Evolutionary conservation across 139 green algal species (phyloP).

Genomic region (Auxenochlorella pyrenoidosa): DNA sequence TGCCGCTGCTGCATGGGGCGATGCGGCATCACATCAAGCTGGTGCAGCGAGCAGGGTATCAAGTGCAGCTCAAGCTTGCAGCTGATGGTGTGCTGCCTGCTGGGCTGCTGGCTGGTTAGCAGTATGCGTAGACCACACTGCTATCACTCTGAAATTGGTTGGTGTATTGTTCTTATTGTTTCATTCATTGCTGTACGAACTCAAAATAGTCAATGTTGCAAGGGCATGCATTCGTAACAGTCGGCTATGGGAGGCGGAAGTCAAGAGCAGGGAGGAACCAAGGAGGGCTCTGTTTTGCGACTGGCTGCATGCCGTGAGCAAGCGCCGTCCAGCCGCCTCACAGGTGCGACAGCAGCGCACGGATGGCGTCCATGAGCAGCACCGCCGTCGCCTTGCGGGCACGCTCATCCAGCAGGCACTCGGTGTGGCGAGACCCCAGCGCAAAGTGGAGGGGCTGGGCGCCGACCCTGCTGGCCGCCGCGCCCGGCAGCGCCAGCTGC

Average conservation of each 20-base stretch:
- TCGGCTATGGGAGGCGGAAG: too few relatives aligned
- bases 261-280: too few relatives aligned
- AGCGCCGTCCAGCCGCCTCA: not conserved
- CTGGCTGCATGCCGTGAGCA: not conserved
- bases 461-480: not conserved
- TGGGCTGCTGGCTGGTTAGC: not conserved
- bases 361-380: slow-evolving; percentile 15
- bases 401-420: slow-evolving; percentile 35
- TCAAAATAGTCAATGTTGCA: too few relatives aligned
- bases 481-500: slow-evolving; percentile 25
- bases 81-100: not conserved
- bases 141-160: too few relatives aligned
- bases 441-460: slow-evolving; percentile 38
- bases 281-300: too few relatives aligned
- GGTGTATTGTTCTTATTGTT: too few relatives aligned
- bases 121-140: not conserved
- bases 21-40: slow-evolving; percentile 21
- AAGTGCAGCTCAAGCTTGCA: not conserved
- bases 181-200: too few relatives aligned
- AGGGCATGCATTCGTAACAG: too few relatives aligned
- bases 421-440: slow-evolving; percentile 56
- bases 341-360: slow-evolving; percentile 23
- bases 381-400: slow-evolving; percentile 13
- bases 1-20: slow-evolving; percentile 18
- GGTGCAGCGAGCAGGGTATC: not conserved